Evolutionary conservation across 2,329 filamentous ascomycete genomes (phyloP).

Genomic region (Colletotrichum acutatum): DNA sequence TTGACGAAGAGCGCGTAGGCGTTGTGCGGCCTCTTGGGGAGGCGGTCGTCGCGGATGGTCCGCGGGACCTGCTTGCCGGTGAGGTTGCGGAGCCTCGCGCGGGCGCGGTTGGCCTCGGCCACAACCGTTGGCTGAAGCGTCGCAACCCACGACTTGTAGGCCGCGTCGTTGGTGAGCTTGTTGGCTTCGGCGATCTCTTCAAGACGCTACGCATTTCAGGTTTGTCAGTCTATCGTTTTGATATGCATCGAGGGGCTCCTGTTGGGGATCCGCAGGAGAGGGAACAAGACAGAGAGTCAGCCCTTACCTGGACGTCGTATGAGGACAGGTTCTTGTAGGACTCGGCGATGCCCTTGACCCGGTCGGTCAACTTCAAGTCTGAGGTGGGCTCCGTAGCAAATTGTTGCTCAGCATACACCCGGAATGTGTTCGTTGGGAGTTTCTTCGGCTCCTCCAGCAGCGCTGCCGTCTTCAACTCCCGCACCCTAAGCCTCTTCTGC

Average conservation of each 20-base stretch:
- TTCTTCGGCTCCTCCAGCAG: constrained; percentile 52
- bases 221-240: neutral
- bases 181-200: constrained; percentile 50
- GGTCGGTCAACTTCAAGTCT: constrained; percentile 13
- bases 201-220: constrained; percentile 47
- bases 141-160: constrained; percentile 61
- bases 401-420: constrained; percentile 43
- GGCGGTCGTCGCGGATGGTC: constrained; percentile 58
- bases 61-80: constrained; percentile 38
- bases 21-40: constrained; percentile 51
- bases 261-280: neutral
- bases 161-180: constrained; percentile 50
- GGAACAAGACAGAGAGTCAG: neutral
- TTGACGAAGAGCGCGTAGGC: constrained; percentile 52
- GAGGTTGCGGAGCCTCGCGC: constrained; percentile 51
- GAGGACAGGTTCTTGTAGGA: constrained; percentile 53
- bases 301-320: constrained; percentile 57
- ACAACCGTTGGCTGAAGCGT: constrained; percentile 53
- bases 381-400: neutral
- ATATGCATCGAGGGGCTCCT: neutral
- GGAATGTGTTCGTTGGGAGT: constrained; percentile 49
- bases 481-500: constrained; percentile 46
- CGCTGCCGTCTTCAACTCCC: constrained; percentile 52
- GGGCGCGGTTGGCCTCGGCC: constrained; percentile 59
- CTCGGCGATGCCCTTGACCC: constrained; percentile 37